Percentiles rank a stretch among this genome's conserved stretches.
phyloP scores from a whole-genome alignment of 345 rosid genomes.

The Brassica rapa region DNA sequence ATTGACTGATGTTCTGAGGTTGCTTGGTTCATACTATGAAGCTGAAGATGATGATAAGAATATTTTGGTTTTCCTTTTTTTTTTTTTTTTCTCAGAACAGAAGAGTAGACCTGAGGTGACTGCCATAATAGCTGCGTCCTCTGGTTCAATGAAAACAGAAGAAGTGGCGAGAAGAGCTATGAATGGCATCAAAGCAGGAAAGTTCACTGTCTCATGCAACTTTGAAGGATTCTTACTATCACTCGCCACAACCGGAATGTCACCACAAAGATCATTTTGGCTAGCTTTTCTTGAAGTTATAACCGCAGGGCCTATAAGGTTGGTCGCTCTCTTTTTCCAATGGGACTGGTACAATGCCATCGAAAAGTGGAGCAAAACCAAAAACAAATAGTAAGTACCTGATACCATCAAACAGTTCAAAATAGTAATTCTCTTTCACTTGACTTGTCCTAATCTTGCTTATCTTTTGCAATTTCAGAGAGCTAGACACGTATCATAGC shows the following conservation, averaged over 20 bases:
- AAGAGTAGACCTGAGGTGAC: slow-evolving; percentile 67
- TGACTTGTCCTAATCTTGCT: not conserved
- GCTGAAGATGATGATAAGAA: slow-evolving; percentile 2
- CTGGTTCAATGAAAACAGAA: slow-evolving; percentile 74
- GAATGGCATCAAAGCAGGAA: slow-evolving; percentile 68
- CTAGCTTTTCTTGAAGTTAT: slow-evolving; percentile 80
- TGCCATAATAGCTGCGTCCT: slow-evolving; percentile 55
- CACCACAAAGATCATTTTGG: slow-evolving; percentile 72
- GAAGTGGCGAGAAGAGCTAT: slow-evolving; percentile 72
- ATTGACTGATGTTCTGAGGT: not conserved
- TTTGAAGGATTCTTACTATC: slow-evolving; percentile 64
- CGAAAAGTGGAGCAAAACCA: slow-evolving; percentile 43
- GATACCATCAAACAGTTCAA: not conserved
- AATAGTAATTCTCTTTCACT: not conserved
- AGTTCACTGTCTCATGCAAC: slow-evolving; percentile 73
- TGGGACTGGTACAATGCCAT: slow-evolving; percentile 82
- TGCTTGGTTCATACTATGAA: slow-evolving; percentile 6
- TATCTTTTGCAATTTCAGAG: slow-evolving; percentile 19
- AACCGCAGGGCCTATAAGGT: slow-evolving; percentile 52
- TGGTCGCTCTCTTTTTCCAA: slow-evolving; percentile 57
- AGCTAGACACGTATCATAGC: slow-evolving; percentile 4
- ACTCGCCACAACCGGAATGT: slow-evolving; percentile 68
- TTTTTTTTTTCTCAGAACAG: slow-evolving; percentile 53
- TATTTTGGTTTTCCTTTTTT: slow-evolving; percentile 2
- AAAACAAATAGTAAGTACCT: slow-evolving; percentile 14